phyloP scores from a whole-genome alignment of 2,329 filamentous ascomycete genomes.

The Penicillium sclerotigenum region DNA sequence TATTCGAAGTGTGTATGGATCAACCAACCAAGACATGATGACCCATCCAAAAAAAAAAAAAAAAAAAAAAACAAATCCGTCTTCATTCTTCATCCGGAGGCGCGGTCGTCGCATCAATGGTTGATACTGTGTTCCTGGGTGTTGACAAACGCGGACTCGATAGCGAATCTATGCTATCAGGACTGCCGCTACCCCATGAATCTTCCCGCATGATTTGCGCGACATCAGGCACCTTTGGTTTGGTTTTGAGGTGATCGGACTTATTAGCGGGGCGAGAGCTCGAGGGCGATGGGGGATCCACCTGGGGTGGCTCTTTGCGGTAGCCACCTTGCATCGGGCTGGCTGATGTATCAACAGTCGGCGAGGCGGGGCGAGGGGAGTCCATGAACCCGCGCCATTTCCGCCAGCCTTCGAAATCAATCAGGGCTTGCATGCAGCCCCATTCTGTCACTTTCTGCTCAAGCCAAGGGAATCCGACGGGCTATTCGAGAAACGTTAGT shows the following conservation, averaged over 20 bases:
- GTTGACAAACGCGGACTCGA: conserved; percentile 14
- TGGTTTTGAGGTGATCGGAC: conserved; percentile 4
- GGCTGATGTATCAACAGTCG: conserved; percentile 18
- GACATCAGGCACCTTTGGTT: conserved; percentile 11
- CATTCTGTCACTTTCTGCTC: conserved; percentile 98
- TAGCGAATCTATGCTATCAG: conserved; percentile 28
- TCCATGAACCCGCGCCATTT: conserved; percentile 84
- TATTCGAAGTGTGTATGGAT: background rate
- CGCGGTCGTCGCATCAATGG: background rate
- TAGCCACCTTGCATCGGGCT: conserved; percentile 30
- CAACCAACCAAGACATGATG: background rate
- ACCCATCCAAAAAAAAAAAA: background rate
- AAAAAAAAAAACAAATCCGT: background rate
- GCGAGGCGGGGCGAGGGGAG: conserved; percentile 20
- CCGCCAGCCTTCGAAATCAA: conserved; percentile 97
- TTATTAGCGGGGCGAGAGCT: conserved; percentile 15
- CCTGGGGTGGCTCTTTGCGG: conserved; percentile 6
- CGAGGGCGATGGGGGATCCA: conserved; percentile 18
- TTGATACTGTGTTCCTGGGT: background rate
- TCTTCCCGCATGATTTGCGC: conserved; percentile 24
- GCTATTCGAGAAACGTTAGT: conserved; percentile 52
- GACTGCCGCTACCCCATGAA: conserved; percentile 32
- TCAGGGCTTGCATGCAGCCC: conserved; percentile 99
- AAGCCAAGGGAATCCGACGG: conserved; percentile 95
- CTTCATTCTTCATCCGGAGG: background rate